phyloP scores from a whole-genome alignment of 805 yeast species.

The Babjeviella inositovora region DNA sequence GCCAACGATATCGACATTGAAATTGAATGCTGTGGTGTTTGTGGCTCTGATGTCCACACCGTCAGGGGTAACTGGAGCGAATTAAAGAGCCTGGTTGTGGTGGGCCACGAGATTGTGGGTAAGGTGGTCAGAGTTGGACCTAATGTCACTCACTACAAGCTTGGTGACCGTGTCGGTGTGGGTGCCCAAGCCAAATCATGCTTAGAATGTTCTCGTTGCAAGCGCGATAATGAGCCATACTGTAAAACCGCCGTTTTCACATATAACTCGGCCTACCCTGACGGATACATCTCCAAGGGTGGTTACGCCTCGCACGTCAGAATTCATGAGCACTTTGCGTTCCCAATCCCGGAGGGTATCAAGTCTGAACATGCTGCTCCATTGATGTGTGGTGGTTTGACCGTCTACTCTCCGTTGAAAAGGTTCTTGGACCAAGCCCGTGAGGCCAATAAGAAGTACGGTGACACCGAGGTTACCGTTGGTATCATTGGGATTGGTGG shows the following conservation, averaged over 20 bases:
- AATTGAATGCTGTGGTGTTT: slow-evolving; percentile 47
- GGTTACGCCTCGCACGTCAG: slow-evolving; percentile 33
- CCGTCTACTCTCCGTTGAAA: slow-evolving; percentile 29
- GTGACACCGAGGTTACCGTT: slow-evolving; percentile 21
- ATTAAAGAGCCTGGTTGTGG: slow-evolving; percentile 13
- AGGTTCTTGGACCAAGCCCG: too few relatives aligned
- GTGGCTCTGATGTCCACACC: slow-evolving; percentile 48
- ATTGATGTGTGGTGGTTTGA: slow-evolving; percentile 33
- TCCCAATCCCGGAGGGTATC: slow-evolving; percentile 27
- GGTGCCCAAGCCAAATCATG: slow-evolving; percentile 25
- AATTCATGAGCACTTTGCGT: slow-evolving; percentile 26
- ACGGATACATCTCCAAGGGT: slow-evolving; percentile 18
- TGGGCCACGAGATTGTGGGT: slow-evolving; percentile 57
- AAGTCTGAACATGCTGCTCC: slow-evolving; percentile 26
- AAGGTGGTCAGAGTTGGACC: slow-evolving; percentile 30
- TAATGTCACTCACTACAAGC: slow-evolving; percentile 14
- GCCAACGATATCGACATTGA: slow-evolving; percentile 36
- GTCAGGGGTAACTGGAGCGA: slow-evolving; percentile 35
- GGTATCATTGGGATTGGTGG: slow-evolving; percentile 30
- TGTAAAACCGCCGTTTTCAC: slow-evolving; percentile 22
- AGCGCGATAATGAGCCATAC: slow-evolving; percentile 24
- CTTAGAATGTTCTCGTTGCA: slow-evolving; percentile 16
- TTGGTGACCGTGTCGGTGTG: slow-evolving; percentile 28
- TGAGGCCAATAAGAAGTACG: slow-evolving; percentile 14
- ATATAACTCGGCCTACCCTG: slow-evolving; percentile 18